Base-by-base conservation (phyloP, 1,284 basidiomycete genomes). In the Malassezia restricta region DNA sequence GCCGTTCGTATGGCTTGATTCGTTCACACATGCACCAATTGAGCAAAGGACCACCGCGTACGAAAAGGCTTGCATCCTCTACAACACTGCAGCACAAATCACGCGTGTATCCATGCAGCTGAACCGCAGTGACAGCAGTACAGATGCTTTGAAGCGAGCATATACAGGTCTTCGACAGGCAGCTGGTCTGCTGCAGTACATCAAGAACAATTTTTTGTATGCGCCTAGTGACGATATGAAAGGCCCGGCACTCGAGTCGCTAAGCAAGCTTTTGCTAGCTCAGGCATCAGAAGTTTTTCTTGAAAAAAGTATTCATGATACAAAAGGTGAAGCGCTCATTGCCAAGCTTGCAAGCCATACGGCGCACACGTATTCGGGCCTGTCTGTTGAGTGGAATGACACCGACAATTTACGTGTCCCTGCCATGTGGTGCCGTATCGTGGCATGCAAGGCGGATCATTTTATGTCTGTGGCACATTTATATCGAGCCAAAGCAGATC, bases 171-270 rank as follows among this genome's bases (percentile, higher is more conserved):
- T 89, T 64, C 79, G 86, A 15, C 84, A 87, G n/a, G 84, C 87
- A 32, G 88, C 92, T 0, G 94, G 94, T 20, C 94, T 98, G 88
- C 81, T 96, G 66, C 88, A 84, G 8, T 98, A 98, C 73, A 92
- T 99, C 79, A 96, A 96, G 76, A 92, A 98, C 75, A 98, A 98
- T 79, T 98, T 99, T 75, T 77, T 98, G 0, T 94, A 98, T 69
- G 94, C 94, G 0, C 94, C 94, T 0, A 91, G 87, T n/a, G 94
- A 88, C 1, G 94, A 98, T 75, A 81, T 98, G 49, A 86, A 85
- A 71, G 81, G 88, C 28, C 91, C 96, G 53, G 87, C 98, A 45
- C 81, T 98, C 77, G 91, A 92, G 74, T 86, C 92, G 59, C 78
- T 96, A 30, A 83, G 89, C 12, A 82, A 82, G 20, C 65, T 94